Percentiles rank a stretch among this genome's conserved stretches.
phyloP scores from a whole-genome alignment of 139 green algal genomes.

The Chlamydomonas applanata region DNA sequence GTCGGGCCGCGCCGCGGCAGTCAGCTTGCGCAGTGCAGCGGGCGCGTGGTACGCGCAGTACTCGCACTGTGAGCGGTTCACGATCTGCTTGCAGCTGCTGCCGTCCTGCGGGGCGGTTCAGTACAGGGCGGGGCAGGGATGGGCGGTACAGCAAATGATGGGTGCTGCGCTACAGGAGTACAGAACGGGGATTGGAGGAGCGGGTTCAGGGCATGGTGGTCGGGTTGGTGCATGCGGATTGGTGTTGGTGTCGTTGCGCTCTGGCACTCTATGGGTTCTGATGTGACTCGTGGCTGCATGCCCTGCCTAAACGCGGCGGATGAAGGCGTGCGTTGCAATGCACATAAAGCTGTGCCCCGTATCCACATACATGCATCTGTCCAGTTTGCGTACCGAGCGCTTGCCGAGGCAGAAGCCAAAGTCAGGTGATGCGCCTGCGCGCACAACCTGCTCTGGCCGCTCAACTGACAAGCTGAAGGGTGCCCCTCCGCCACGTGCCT shows the following conservation, averaged over 20 bases:
- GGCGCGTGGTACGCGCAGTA: slow-evolving; percentile 36
- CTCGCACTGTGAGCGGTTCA: slow-evolving; percentile 38
- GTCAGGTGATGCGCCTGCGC: slow-evolving; percentile 20
- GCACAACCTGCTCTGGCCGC: slow-evolving; percentile 24
- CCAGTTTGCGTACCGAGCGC: background rate
- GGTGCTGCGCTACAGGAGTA: too few species aligned
- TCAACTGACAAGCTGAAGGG: slow-evolving; percentile 28
- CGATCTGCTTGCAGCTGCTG: slow-evolving; percentile 13
- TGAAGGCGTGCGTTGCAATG: too few species aligned
- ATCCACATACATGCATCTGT: background rate
- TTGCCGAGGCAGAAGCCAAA: slow-evolving; percentile 27
- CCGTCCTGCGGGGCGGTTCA: slow-evolving; percentile 33
- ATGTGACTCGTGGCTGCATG: too few species aligned
- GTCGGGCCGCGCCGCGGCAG: background rate
- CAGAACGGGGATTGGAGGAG: too few species aligned
- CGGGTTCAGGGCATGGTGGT: too few species aligned
- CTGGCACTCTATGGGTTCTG: too few species aligned
- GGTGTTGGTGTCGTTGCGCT: too few species aligned
- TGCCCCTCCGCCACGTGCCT: background rate
- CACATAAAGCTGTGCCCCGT: too few species aligned
- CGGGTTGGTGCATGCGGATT: too few species aligned
- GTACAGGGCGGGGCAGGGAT: too few species aligned
- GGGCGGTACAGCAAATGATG: too few species aligned
- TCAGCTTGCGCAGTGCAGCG: slow-evolving; percentile 5
- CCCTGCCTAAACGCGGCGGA: too few species aligned